phyloP scores from a whole-genome alignment of 116 monocot species.

The Iris pallida region DNA sequence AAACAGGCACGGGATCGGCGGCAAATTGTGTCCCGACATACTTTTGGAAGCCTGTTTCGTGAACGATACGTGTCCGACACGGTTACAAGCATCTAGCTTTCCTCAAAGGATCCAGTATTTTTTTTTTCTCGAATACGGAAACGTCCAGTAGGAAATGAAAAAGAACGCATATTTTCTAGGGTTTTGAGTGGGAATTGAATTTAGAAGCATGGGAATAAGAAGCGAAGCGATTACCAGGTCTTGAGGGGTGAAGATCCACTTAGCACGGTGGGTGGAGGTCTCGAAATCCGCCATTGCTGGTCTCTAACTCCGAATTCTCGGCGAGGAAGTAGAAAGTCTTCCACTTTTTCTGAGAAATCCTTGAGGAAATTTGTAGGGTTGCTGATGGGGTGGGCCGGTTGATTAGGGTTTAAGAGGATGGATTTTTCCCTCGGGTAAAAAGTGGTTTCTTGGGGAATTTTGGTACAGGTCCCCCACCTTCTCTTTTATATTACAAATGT shows the following conservation, averaged over 20 bases:
- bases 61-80: too few species aligned
- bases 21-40: too few species aligned
- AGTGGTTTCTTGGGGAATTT: too few species aligned
- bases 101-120: neutral
- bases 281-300: conserved; percentile 77
- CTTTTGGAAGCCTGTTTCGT: too few species aligned
- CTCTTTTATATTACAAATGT: too few species aligned
- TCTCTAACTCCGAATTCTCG: neutral
- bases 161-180: neutral
- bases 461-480: too few species aligned
- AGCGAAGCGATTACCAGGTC: conserved; percentile 49
- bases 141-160: neutral
- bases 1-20: too few species aligned
- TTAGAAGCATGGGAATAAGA: neutral
- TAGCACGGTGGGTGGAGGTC: conserved; percentile 77
- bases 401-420: too few species aligned
- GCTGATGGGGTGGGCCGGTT: too few species aligned
- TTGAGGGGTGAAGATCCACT: conserved; percentile 68
- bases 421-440: too few species aligned
- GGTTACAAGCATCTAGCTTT: neutral
- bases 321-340: neutral
- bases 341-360: too few species aligned
- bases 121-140: neutral
- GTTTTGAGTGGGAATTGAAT: neutral
- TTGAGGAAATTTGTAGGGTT: too few species aligned